Evolutionary conservation across 1,284 basidiomycete genomes (phyloP), one percentile per base, ranked within the genome.

Genomic region (Cryptococcus maquisensis): DNA sequence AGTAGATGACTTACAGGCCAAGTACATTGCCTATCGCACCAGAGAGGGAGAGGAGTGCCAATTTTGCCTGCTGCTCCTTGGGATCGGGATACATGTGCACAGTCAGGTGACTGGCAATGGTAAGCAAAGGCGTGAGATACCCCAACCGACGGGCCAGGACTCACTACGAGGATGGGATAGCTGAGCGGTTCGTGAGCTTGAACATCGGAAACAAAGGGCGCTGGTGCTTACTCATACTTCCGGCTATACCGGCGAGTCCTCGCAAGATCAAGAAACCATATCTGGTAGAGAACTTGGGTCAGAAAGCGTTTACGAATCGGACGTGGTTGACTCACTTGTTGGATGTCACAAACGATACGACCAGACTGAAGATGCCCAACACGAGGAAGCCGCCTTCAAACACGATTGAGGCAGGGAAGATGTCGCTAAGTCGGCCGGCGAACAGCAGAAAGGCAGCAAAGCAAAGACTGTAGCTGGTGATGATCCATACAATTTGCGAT

Each of bases 181-280:
- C 55, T 56, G 26, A 28, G 49, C 3, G 24, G 15, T 16, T 21
- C 13, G 16, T 18, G 5, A 42, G 4, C 4, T 10, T 37, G 8
- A 9, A 37, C 18, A 15, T 37, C 46, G 37, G 5, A 1, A 36
- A 13, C 20, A 8, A 16, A 21, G 26, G 16, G 12, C 32, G 21
- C 37, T 13, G 0, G 32, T 41, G 45, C 55, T 49, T 18, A 56
- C 57, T 71, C 61, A 68, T 58, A 1, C 68, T 55, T 2, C 73
- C 74, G 3, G 55, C 55, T 32, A 74, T 63, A 35, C 73, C 74
- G 26, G 68, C 66, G 9, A 76, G 49, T 16, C 70, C 73, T 53
- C 74, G 63, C 3, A 76, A 55, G 51, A 75, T 66, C 6, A 75
- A 56, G 63, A 75, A 76, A 21, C 67, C 74, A 52, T 70, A 71